Conservation (phyloP, 768 basidiomycete species). For the Crassisporium funariophilum region DNA sequence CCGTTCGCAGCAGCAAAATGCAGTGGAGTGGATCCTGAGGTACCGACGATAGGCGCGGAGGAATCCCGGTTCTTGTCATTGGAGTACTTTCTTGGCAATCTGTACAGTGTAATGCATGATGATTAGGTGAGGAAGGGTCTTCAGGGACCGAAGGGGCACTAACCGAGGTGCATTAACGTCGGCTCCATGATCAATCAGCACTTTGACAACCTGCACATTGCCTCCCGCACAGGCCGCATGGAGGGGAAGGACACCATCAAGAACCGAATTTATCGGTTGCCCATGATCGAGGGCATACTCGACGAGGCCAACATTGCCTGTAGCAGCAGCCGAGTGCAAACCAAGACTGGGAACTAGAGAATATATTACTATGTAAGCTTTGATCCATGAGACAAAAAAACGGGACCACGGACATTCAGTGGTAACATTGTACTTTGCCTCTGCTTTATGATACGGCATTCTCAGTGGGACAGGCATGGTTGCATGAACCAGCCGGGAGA, state of each 20-base stretch:
- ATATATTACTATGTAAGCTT: slow-evolving; percentile 13
- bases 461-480: slow-evolving; percentile 54
- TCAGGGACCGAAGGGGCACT: slow-evolving; percentile 24
- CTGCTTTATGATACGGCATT: slow-evolving; percentile 48
- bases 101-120: slow-evolving; percentile 27
- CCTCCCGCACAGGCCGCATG: slow-evolving; percentile 95
- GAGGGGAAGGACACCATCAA: slow-evolving; percentile 95
- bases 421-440: slow-evolving; percentile 59
- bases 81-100: slow-evolving; percentile 75
- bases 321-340: slow-evolving; percentile 74
- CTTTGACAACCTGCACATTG: slow-evolving; percentile 81
- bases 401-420: slow-evolving; percentile 49
- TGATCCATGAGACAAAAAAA: slow-evolving; percentile 1
- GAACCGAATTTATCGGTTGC: slow-evolving; percentile 94
- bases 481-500: slow-evolving; percentile 16
- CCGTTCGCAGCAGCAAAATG: slow-evolving; percentile 98
- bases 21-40: slow-evolving; percentile 90
- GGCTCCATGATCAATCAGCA: slow-evolving; percentile 92
- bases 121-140: slow-evolving; percentile 7
- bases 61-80: slow-evolving; percentile 66
- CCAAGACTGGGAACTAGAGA: slow-evolving; percentile 71
- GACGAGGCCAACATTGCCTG: slow-evolving; percentile 90
- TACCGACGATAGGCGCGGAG: slow-evolving; percentile 72
- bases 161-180: slow-evolving; percentile 96
- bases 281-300: slow-evolving; percentile 92